These are phyloP conservation scores for Neospora caninum DNA, from an alignment of 169 alveolate species.

Conservation along the genomic window DNA sequence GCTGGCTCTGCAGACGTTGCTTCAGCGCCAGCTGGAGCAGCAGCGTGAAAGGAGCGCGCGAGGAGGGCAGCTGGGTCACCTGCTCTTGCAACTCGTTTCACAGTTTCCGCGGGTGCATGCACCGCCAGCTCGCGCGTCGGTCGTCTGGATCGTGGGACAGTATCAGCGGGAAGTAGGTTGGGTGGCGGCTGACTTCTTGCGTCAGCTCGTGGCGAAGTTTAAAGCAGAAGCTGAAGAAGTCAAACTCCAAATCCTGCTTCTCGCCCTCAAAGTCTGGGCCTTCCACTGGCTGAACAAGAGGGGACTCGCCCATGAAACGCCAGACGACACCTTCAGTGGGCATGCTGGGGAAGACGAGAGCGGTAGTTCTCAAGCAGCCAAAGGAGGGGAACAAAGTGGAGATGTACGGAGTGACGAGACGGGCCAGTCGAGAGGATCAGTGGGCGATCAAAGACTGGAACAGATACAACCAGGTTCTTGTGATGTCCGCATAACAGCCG, in stretches of 20 bases:
- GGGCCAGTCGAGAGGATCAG: neutral
- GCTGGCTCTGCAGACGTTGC: slow-evolving; percentile 37
- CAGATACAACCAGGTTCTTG: neutral
- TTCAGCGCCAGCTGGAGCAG: slow-evolving; percentile 50
- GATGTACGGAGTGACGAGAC: neutral
- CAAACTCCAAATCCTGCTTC: slow-evolving; percentile 69
- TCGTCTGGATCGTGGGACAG: slow-evolving; percentile 73
- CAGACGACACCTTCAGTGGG: neutral
- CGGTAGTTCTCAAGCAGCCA: neutral
- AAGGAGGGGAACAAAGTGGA: slow-evolving; percentile 11
- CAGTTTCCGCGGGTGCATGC: slow-evolving; percentile 33
- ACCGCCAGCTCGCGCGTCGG: slow-evolving; percentile 71
- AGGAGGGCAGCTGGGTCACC: neutral
- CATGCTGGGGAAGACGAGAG: neutral
- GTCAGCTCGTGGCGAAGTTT: slow-evolving; percentile 59
- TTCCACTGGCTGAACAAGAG: slow-evolving; percentile 42
- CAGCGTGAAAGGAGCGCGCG: slow-evolving; percentile 8
- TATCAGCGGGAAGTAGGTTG: slow-evolving; percentile 66
- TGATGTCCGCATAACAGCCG: neutral
- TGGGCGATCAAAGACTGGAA: slow-evolving; percentile 23
- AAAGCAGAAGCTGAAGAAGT: slow-evolving; percentile 69
- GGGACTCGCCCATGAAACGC: neutral
- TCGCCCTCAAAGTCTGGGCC: slow-evolving; percentile 68
- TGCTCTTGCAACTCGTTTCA: slow-evolving; percentile 44
- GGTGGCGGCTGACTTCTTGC: slow-evolving; percentile 66